Evolutionary conservation across 2,329 filamentous ascomycete genomes (phyloP).

Genomic region (Coleophoma cylindrospora): DNA sequence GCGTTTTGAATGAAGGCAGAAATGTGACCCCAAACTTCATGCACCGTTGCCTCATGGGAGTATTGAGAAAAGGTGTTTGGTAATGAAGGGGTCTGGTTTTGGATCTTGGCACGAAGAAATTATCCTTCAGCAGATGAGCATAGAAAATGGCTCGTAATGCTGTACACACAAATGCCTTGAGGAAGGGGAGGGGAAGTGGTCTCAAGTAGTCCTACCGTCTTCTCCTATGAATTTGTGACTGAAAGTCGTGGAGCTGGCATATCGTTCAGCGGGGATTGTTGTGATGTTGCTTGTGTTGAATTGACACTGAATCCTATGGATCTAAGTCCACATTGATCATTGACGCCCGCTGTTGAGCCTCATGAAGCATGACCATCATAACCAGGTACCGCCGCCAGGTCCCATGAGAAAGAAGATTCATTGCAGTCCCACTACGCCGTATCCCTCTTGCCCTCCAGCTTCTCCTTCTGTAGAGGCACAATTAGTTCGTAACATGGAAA

Average conservation of each 20-base stretch:
- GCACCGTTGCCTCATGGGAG: conserved; percentile 50
- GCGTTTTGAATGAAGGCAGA: neutral
- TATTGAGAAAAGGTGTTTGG: conserved; percentile 54
- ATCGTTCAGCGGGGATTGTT: conserved; percentile 1
- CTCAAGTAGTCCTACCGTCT: conserved; percentile 3
- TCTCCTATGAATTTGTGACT: no score
- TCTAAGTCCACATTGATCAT: conserved; percentile 9
- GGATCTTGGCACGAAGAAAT: conserved; percentile 44
- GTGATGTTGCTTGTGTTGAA: conserved; percentile 21
- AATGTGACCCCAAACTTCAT: conserved; percentile 59
- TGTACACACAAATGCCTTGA: conserved; percentile 47
- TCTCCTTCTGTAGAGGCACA: conserved; percentile 71
- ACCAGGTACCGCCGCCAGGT: conserved; percentile 22
- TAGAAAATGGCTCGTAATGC: conserved; percentile 34
- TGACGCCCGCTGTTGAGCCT: neutral
- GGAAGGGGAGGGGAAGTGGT: conserved; percentile 1
- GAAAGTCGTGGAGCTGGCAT: no score
- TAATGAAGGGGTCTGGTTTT: conserved; percentile 45
- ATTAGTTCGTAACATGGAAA: neutral
- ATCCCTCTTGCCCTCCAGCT: conserved; percentile 93
- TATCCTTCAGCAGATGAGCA: conserved; percentile 41
- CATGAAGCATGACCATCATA: conserved; percentile 18
- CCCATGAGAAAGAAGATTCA: conserved; percentile 16
- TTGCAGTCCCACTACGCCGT: conserved; percentile 55
- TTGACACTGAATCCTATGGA: conserved; percentile 19